Evolutionary conservation across 176 grass and related monocot species (phyloP), one percentile per base, ranked within the genome.

Genomic region (Oryza coarctata): DNA sequence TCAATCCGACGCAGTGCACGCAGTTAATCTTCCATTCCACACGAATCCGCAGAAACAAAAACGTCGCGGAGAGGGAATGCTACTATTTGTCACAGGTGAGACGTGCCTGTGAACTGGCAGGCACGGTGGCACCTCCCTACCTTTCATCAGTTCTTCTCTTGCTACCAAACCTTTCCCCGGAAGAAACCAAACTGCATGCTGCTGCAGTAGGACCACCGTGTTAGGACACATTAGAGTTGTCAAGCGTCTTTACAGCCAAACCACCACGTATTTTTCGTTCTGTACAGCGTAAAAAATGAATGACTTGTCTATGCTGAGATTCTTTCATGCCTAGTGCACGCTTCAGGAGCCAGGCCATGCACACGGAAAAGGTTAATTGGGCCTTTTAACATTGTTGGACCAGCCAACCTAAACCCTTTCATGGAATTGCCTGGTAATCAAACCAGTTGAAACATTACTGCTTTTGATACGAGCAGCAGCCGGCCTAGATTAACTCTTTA

Each of bases 171-270:
- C 20, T 44, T 18, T 76, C 17, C 58, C n/a, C 12, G 20, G 30
- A 77, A 82, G 73, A 25, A 82, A 81, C 14, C 12, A 27, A 70
- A 29, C 31, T 52, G 63, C 25, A 27, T 63, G 50, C 20, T 35
- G 49, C 6, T 4, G 1, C 57, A 41, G 60, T 47, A 79, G 81
- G 81, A 22, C 70, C 76, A 80, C 73, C 22, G 17, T 20, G 67
- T 71, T 49, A 63, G 45, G 87, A 38, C 22, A 38, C 27, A 39
- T 33, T 12, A 14, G 70, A 62, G 87, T 57, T 84, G 39, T 40
- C 69, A 25, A 12, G 22, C 10, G 1, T 65, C 62, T 79, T 79
- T 62, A 66, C 68, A 80, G 15, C 49, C 49, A 15, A 65, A 30
- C 36, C 62, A 80, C 69, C 1, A 3, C 47, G 31, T 36, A 44